Conservation (phyloP, 1,284 basidiomycete genomes). For the Ustilago trichophora region DNA sequence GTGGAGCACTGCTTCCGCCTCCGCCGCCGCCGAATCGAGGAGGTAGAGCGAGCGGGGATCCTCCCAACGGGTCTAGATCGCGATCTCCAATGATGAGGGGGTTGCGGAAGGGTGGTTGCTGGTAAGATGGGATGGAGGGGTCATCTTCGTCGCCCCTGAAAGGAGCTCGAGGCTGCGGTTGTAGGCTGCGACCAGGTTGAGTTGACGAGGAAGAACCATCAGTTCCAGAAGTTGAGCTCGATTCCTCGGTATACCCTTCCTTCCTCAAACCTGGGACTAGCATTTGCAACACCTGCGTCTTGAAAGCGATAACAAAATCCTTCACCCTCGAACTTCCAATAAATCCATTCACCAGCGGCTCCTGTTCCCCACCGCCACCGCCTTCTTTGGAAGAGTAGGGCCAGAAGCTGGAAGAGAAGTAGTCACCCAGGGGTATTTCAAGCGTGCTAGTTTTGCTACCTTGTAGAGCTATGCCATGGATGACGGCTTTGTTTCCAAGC, state of each 20-base stretch:
- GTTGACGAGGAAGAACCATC: not conserved
- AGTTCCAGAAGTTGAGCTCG: too few relatives aligned
- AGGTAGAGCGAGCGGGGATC: constrained; percentile 57
- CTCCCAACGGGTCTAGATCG: constrained; percentile 79
- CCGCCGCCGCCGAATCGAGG: constrained; percentile 52
- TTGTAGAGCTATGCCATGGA: constrained; percentile 53
- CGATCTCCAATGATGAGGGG: constrained; percentile 81
- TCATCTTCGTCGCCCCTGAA: constrained; percentile 24
- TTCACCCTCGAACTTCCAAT: constrained; percentile 44
- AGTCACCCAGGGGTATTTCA: constrained; percentile 79
- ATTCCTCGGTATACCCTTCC: constrained; percentile 53
- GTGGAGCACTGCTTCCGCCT: constrained; percentile 26
- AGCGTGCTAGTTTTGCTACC: constrained; percentile 77
- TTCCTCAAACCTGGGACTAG: constrained; percentile 57
- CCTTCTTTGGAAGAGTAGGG: constrained; percentile 12
- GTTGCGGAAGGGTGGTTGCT: constrained; percentile 68
- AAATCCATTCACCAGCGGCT: constrained; percentile 57
- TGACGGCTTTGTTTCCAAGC: constrained; percentile 36
- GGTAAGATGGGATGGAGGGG: constrained; percentile 5
- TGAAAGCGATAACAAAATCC: constrained; percentile 47
- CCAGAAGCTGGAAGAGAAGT: constrained; percentile 76
- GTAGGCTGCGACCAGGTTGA: not conserved
- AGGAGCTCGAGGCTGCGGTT: constrained; percentile 9
- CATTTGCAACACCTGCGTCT: constrained; percentile 48
- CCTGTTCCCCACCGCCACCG: too few relatives aligned